Conservation (phyloP, 2,329 filamentous ascomycete genomes). For the Trichoderma sp. region DNA sequence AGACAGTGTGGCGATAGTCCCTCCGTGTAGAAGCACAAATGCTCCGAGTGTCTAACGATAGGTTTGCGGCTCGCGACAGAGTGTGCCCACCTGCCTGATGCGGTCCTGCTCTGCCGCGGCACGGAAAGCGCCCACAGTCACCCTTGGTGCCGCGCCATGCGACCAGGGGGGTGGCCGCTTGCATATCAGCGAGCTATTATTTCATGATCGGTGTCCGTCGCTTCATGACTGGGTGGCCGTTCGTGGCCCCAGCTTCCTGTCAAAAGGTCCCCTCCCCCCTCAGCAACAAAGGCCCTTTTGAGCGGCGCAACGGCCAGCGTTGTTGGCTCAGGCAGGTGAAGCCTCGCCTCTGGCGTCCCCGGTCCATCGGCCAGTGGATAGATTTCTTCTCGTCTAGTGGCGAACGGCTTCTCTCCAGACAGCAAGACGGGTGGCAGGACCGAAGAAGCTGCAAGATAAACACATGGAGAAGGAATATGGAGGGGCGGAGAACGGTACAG, state of each 20-base stretch:
- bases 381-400: slow-evolving; percentile 1
- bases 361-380: slow-evolving; percentile 17
- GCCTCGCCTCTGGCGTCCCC: background rate
- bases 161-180: slow-evolving; percentile 2
- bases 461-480: background rate
- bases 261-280: slow-evolving; percentile 1
- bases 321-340: background rate
- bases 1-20: slow-evolving; percentile 8
- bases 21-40: background rate
- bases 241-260: background rate
- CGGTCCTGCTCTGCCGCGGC: slow-evolving; percentile 1
- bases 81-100: slow-evolving; percentile 18
- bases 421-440: background rate
- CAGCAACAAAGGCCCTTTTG: slow-evolving; percentile 8
- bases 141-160: slow-evolving; percentile 4
- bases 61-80: background rate
- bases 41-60: background rate
- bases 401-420: background rate
- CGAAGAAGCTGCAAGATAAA: background rate
- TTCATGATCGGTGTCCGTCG: background rate
- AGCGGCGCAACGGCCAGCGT: background rate
- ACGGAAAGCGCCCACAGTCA: background rate
- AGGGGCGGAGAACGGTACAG: background rate
- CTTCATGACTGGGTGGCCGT: slow-evolving; percentile 3
- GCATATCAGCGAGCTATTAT: background rate